Evolutionary conservation across 306 rosid genomes (phyloP), one percentile per base, ranked within the genome.

Genomic region (Alnus glutinosa): DNA sequence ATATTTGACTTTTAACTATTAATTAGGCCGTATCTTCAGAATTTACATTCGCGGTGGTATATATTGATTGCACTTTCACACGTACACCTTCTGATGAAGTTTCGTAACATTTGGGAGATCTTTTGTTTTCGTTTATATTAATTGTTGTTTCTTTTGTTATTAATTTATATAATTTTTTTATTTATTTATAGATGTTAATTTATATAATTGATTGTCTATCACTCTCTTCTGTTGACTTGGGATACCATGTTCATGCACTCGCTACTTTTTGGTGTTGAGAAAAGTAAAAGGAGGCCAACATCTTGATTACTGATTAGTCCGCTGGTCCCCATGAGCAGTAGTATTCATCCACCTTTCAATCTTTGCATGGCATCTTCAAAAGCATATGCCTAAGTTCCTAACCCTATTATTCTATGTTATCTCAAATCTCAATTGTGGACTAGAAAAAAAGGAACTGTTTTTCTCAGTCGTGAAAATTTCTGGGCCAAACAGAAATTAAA

Each of bases 311-410:
- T 55, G 77, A 37, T 79, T 13, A 71, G 82, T 47, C 44, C 46
- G 51, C 59, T 51, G 72, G 85, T 52, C 71, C 49, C 77, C 87
- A 85, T 78, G 74, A 78, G 84, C 75, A 19, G 79, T 78, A 78
- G 50, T 55, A 18, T 44, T 52, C 19, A 64, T 68, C 57, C 30
- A 46, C 70, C 59, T 54, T 48, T 12, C 63, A 61, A 54, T 55
- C 70, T 19, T 69, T 75, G 82, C 87, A 59, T 77, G 86, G 85
- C 79, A 89, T 85, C 84, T 84, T 82, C 82, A 75, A 82, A 81
- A 81, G 89, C 72, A 81, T 75, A 86, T 88, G 77, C 88, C 86
- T 78, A 2, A 23, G n/a, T n/a, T n/a, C n/a, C n/a, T n/a, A n/a
- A 50, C 81, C 16, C 69, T 9, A 75, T 62, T 37, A 49, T 64